Base-by-base conservation (phyloP, 2,329 filamentous ascomycete genomes). In the Hortaea werneckii region DNA sequence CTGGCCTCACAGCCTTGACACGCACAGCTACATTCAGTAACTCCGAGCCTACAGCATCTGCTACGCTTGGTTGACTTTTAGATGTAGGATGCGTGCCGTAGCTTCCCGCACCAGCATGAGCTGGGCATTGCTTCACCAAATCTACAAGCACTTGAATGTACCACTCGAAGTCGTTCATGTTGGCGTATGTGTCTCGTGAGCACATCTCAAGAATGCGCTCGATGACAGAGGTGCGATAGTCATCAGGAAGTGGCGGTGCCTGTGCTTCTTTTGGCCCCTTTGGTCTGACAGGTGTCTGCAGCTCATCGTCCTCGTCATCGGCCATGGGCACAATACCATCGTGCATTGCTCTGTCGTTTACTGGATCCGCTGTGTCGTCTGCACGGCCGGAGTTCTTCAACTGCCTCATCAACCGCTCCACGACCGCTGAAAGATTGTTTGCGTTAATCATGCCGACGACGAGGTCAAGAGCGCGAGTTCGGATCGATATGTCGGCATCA, bases 91-190 rank as follows among this genome's bases (percentile, higher is more conserved):
- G 29, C 9, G 47, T 45, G 7, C 46, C 50, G 30, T 55, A 56
- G 37, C 35, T 47, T 13, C 50, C 44, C 27, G 44, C 34, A 1
- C 51, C 37, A 13, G 47, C 42, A 1, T 66, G 62, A 71, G 84
- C 13, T 6, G 71, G 82, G 72, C 67, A 86, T 75, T 60, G 69
- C 39, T 83, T 80, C 37, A 95, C 80, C 10, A 98, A 76, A 61
- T 95, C 87, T 5, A 87, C 83, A 29, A 98, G 70, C 28, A 95
- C 79, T 54, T 92, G 86, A 54, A 96, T 84, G 64, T 96, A 96
- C 92, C 92, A 98, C 55, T 95, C 90, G 63, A 98, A 98, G 62
- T 98, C 90, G 43, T 76, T 71, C 41, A 98, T 74, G 59, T 88
- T 87, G 35, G 78, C 77, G 63, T 96, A 98, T 50, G 88, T 95